Conservation (phyloP, 352 stramenopile species). For the Pythium aristosporum region DNA sequence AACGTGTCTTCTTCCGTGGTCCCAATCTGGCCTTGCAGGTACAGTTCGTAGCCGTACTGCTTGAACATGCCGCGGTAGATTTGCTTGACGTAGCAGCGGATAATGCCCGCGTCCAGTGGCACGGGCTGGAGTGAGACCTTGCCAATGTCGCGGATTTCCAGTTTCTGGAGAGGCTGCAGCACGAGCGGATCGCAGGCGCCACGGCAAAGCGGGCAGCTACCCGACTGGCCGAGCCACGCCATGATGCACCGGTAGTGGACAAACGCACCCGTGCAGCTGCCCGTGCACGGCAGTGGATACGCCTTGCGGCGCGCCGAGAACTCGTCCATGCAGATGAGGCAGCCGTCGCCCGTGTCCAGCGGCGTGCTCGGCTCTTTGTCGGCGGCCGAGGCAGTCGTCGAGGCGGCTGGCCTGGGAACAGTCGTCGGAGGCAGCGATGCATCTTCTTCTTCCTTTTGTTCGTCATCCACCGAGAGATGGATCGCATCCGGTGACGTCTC, state of each 20-base stretch:
- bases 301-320: constrained; percentile 82
- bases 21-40: constrained; percentile 79
- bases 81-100: constrained; percentile 87
- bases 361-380: constrained; percentile 27
- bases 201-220: constrained; percentile 80
- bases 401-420: background rate
- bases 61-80: constrained; percentile 88
- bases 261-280: constrained; percentile 70
- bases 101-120: constrained; percentile 80
- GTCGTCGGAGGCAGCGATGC: background rate
- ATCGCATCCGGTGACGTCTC: constrained; percentile 21
- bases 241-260: constrained; percentile 90
- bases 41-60: constrained; percentile 85
- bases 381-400: constrained; percentile 17
- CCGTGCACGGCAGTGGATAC: constrained; percentile 81
- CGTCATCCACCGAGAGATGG: constrained; percentile 30
- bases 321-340: constrained; percentile 89
- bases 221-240: constrained; percentile 83
- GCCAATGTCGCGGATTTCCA: constrained; percentile 79
- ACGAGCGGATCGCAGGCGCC: constrained; percentile 78
- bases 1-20: constrained; percentile 85
- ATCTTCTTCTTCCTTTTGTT: constrained; percentile 34
- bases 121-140: constrained; percentile 78
- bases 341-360: constrained; percentile 42
- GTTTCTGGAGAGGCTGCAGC: constrained; percentile 79